A percentile compares a stretch with the other conserved stretches of the same genome.
Evolutionary conservation across 73 alveolate species (phyloP).

Genomic region (Uronychia binucleata): DNA sequence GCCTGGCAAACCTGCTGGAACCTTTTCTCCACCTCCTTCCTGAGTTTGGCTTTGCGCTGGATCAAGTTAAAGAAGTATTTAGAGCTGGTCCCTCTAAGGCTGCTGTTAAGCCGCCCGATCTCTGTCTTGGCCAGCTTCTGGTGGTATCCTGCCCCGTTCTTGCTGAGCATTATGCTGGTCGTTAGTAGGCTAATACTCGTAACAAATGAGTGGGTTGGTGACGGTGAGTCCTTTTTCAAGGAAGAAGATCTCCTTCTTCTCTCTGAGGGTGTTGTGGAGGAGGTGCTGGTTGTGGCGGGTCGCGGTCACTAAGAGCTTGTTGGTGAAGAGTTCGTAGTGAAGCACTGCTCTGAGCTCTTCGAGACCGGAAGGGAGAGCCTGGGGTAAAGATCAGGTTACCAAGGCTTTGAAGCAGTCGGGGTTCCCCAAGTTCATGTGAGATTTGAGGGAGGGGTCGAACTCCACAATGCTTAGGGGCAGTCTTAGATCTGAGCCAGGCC

Average conservation of each 20-base stretch:
- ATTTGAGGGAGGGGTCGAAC: conserved; percentile 79
- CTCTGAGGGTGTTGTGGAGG: conserved; percentile 71
- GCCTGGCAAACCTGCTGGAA: too few species aligned
- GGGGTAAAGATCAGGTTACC: conserved; percentile 10
- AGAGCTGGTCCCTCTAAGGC: neutral
- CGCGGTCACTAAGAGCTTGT: conserved; percentile 71
- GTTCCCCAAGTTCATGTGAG: conserved; percentile 77
- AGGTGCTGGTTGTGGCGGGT: conserved; percentile 71
- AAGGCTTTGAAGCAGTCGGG: conserved; percentile 73
- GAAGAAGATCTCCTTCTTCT: conserved; percentile 70
- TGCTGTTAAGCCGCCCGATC: neutral
- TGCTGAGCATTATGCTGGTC: neutral
- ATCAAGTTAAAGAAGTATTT: neutral
- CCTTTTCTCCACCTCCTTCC: neutral
- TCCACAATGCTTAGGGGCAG: conserved; percentile 75
- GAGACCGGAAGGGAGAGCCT: conserved; percentile 66
- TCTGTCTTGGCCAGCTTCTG: neutral
- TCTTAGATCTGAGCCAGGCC: conserved; percentile 63
- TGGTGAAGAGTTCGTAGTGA: conserved; percentile 78
- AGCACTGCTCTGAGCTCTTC: conserved; percentile 78
- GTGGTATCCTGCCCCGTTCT: neutral
- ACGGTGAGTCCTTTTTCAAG: conserved; percentile 27
- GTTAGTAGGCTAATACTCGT: neutral
- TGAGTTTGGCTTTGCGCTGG: neutral
- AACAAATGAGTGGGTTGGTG: conserved; percentile 36